These are phyloP conservation scores for Penicillium salamii DNA, from an alignment of 495 filamentous ascomycete species.

Conservation along the genomic window DNA sequence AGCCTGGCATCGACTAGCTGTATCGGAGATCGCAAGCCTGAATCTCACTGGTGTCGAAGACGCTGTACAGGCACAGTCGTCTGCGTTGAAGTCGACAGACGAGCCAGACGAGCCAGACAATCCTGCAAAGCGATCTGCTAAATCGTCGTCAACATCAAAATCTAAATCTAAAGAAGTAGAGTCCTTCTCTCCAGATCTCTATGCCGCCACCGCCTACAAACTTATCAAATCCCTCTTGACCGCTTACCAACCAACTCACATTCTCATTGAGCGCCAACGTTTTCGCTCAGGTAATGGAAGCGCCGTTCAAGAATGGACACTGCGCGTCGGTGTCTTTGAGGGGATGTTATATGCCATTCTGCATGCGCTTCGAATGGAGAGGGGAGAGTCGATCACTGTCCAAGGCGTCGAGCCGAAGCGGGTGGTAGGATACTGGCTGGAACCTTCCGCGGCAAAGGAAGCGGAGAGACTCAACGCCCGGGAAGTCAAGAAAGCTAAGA, in stretches of 20 bases:
- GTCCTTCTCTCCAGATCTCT: slow-evolving; percentile 53
- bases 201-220: slow-evolving; percentile 59
- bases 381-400: slow-evolving; percentile 26
- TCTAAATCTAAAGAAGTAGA: slow-evolving; percentile 27
- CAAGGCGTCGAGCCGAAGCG: slow-evolving; percentile 39
- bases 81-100: background rate
- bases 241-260: slow-evolving; percentile 57
- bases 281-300: slow-evolving; percentile 65
- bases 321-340: slow-evolving; percentile 88
- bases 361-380: slow-evolving; percentile 48
- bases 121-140: background rate
- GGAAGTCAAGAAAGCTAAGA: slow-evolving; percentile 60
- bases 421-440: slow-evolving; percentile 41
- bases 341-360: slow-evolving; percentile 83
- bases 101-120: no score
- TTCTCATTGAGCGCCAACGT: slow-evolving; percentile 89
- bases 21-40: slow-evolving; percentile 22
- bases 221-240: slow-evolving; percentile 53
- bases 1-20: slow-evolving; percentile 36
- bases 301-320: slow-evolving; percentile 81
- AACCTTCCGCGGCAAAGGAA: slow-evolving; percentile 16
- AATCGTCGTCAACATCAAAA: slow-evolving; percentile 6
- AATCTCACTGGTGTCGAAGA: background rate
- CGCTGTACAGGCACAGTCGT: background rate
- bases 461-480: slow-evolving; percentile 22